A percentile compares a stretch with the other conserved stretches of the same genome.
phyloP scores from a whole-genome alignment of 2,329 filamentous ascomycete species.

The Phoma sp. region DNA sequence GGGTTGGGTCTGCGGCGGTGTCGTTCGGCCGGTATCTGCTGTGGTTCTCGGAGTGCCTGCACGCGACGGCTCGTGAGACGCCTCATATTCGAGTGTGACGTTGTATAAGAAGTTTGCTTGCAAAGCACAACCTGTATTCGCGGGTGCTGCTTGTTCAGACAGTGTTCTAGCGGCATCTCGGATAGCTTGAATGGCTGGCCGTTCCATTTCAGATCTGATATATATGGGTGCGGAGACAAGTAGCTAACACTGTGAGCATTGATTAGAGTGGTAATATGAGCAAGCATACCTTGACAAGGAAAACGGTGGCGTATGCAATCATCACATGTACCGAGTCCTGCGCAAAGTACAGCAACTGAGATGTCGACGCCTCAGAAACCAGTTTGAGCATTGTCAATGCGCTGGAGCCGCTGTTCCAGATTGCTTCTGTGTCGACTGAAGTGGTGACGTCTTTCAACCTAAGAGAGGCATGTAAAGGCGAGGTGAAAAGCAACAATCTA shows the following conservation, averaged over 20 bases:
- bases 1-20: too few relatives aligned
- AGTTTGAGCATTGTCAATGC: constrained; percentile 14
- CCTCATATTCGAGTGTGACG: not conserved
- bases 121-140: not conserved
- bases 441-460: constrained; percentile 5
- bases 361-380: constrained; percentile 1
- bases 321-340: constrained; percentile 19
- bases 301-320: constrained; percentile 20
- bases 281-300: constrained; percentile 17
- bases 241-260: not conserved
- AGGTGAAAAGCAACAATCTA: constrained; percentile 13
- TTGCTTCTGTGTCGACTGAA: constrained; percentile 16
- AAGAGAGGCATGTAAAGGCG: constrained; percentile 6
- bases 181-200: not conserved
- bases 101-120: not conserved
- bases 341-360: constrained; percentile 15
- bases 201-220: not conserved
- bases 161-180: not conserved
- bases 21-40: not conserved
- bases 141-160: not conserved
- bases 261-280: not conserved
- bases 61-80: not conserved
- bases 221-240: constrained; percentile 4
- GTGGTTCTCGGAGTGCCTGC: not conserved
- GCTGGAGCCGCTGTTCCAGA: constrained; percentile 17